These are phyloP conservation scores for Coniophora puteana DNA, from an alignment of 1,284 basidiomycete genomes.

Conservation along the genomic window DNA sequence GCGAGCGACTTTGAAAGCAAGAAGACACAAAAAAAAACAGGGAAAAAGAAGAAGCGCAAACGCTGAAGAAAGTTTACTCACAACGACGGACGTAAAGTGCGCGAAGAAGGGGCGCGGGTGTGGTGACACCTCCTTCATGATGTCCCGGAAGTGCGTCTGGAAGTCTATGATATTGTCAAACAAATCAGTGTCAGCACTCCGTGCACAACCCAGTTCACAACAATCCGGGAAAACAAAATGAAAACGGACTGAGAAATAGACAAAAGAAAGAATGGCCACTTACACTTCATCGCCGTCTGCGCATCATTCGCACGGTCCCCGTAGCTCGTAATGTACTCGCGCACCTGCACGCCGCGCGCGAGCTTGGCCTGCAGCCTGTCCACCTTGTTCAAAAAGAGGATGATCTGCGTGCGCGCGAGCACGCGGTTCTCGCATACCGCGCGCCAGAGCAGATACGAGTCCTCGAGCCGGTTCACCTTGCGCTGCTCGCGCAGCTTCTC, in stretches of 20 bases:
- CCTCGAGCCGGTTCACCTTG: constrained; percentile 65
- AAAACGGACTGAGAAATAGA: not conserved
- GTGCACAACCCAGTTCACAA: constrained; percentile 7
- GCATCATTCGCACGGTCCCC: constrained; percentile 59
- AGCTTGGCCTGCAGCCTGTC: constrained; percentile 69
- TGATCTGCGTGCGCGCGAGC: constrained; percentile 56
- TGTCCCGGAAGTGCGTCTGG: constrained; percentile 64
- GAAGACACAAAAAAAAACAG: constrained; percentile 8
- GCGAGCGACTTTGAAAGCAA: too few species aligned
- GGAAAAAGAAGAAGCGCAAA: not conserved
- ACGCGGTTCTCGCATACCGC: constrained; percentile 62
- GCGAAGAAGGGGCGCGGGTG: constrained; percentile 63
- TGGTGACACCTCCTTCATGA: constrained; percentile 53
- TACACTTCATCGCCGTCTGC: constrained; percentile 56
- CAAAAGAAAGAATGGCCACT: constrained; percentile 17
- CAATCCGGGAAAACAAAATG: not conserved
- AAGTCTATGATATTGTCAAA: constrained; percentile 56
- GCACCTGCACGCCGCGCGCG: constrained; percentile 53
- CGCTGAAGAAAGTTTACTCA: constrained; percentile 33
- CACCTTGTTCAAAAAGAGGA: constrained; percentile 61
- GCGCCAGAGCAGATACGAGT: constrained; percentile 70
- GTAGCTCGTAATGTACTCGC: constrained; percentile 60
- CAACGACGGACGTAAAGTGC: constrained; percentile 72
- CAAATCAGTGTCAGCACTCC: constrained; percentile 13
- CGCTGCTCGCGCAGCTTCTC: constrained; percentile 67